These are phyloP conservation scores for Ilyonectria destructans DNA, from an alignment of 2,329 filamentous ascomycete genomes.

Conservation along the genomic window DNA sequence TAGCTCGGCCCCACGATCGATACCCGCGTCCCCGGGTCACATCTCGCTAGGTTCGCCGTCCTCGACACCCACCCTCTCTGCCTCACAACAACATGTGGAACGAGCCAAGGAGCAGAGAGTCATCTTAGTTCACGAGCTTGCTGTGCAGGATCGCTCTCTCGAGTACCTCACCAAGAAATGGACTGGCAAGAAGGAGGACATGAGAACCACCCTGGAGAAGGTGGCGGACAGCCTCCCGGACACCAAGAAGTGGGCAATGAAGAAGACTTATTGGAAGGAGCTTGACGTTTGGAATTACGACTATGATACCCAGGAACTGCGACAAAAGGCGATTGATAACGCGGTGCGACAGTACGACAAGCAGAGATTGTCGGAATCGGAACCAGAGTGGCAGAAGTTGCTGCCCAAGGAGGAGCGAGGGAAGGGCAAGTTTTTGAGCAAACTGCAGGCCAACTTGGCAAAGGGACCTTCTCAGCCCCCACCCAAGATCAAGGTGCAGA, in stretches of 20 bases:
- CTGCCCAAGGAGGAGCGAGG: conserved; percentile 72
- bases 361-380: conserved; percentile 69
- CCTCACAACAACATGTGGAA: conserved; percentile 68
- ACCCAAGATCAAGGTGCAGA: conserved; percentile 67
- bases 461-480: conserved; percentile 65
- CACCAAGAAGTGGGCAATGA: conserved; percentile 69
- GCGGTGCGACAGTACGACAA: conserved; percentile 74
- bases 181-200: conserved; percentile 68
- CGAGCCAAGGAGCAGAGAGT: conserved; percentile 69
- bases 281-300: conserved; percentile 76
- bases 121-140: conserved; percentile 74
- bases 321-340: conserved; percentile 74
- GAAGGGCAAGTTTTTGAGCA: conserved; percentile 73
- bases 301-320: conserved; percentile 69
- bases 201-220: conserved; percentile 70
- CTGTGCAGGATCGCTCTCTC: conserved; percentile 67
- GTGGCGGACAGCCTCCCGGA: conserved; percentile 68
- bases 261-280: conserved; percentile 74
- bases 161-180: conserved; percentile 67
- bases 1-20: conserved; percentile 57
- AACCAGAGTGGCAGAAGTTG: conserved; percentile 75
- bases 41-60: conserved; percentile 70
- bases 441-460: conserved; percentile 72
- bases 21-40: conserved; percentile 71
- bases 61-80: conserved; percentile 64